Base-by-base conservation (phyloP, 2,329 filamentous ascomycete species). In the Pyrenophora teres region DNA sequence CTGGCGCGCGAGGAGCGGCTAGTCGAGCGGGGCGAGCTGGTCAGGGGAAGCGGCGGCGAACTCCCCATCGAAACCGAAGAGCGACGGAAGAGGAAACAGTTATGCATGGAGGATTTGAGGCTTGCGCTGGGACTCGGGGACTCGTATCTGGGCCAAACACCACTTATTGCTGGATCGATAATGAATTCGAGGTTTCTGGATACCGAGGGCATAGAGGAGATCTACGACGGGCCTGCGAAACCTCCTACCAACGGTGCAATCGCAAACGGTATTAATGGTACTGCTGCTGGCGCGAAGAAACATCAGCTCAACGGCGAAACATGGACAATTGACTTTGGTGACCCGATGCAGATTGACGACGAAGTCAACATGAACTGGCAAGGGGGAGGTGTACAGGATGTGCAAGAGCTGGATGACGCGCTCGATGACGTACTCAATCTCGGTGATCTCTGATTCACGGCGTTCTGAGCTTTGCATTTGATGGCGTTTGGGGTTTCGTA, bases 61-160 rank as follows among this genome's bases (percentile, higher is more conserved):
- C 76, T 97, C 5, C 93, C 92, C 0, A 78, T 92, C 31, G 92
- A 97, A 73, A 84, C 89, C 3, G 91, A 89, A 68, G 87, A 88
- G 46, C 87, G 88, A 13, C 84, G 84, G 48, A 85, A 88, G 62
- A 81, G 91, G 33, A 83, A 86, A 5, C 85, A 89, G 0, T 75
- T 97, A 1, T 86, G 86, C 12, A 87, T 93, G 76, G 85, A 87
- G 15, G 93, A 97, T 70, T 74, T 97, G 40, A 83, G 88, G 32
- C 77, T 96, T 3, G 86, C 90, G 0, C 73, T 96, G 13, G 84
- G 89, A 52, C 81, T 96, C 58, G 86, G 88, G 10, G 89, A 94
- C 46, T 84, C 83, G 21, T 87, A 89, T 52, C 80, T 96, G 57
- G 85, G 86, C 8, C 86, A 90, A 54, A 92, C 94, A 76, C 90